A percentile compares a stretch with the other conserved stretches of the same genome.
Evolutionary conservation across 2,329 filamentous ascomycete species (phyloP).

Genomic region (Ustilaginoidea virens): DNA sequence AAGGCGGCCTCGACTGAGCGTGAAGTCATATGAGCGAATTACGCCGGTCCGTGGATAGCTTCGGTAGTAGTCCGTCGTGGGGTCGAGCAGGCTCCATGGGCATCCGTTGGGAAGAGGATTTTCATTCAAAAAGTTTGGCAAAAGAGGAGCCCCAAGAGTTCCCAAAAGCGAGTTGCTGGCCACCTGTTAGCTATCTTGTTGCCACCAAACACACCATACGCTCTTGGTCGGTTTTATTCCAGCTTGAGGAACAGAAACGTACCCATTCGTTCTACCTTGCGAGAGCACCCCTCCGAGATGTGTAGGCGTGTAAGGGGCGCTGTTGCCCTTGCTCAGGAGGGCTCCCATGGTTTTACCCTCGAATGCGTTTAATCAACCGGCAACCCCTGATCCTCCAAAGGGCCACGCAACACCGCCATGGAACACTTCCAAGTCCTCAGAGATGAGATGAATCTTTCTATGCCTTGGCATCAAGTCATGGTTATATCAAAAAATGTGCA

Average conservation of each 20-base stretch:
- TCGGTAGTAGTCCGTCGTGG: conserved; percentile 33
- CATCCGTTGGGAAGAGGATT: conserved; percentile 32
- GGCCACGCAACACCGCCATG: too few species aligned
- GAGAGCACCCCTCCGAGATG: conserved; percentile 9
- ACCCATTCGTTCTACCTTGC: conserved; percentile 25
- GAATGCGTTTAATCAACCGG: too few species aligned
- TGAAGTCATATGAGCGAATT: conserved; percentile 38
- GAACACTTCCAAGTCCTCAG: too few species aligned
- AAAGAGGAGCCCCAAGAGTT: conserved; percentile 19
- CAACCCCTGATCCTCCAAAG: too few species aligned
- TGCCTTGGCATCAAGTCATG: too few species aligned
- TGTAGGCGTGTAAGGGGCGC: neutral
- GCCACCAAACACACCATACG: too few species aligned
- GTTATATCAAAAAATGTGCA: too few species aligned
- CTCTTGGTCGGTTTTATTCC: too few species aligned
- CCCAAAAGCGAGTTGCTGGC: conserved; percentile 23
- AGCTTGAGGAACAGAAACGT: too few species aligned
- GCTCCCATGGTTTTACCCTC: conserved; percentile 3
- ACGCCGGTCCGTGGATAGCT: conserved; percentile 35
- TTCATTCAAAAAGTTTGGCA: conserved; percentile 29
- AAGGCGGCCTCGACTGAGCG: conserved; percentile 31
- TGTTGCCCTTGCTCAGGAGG: neutral
- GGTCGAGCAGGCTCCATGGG: conserved; percentile 34
- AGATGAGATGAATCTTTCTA: too few species aligned
- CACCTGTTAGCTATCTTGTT: conserved; percentile 1